Base-by-base conservation (phyloP, 768 basidiomycete genomes). In the Pleurotus citrinopileatus region DNA sequence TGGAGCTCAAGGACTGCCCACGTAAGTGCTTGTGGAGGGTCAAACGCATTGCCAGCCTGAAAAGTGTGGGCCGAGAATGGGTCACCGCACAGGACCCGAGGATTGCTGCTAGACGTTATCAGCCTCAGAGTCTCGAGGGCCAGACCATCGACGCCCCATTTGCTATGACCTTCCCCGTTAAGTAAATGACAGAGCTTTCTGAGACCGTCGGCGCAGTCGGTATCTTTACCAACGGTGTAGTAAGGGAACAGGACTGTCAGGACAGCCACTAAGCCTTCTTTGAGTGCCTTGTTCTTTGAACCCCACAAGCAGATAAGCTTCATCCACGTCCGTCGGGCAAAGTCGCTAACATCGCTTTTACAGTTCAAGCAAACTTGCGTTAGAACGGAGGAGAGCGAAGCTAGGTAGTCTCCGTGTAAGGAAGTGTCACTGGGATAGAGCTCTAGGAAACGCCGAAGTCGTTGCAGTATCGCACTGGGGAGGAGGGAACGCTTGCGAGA, bases 1-100 rank as follows among this genome's bases (percentile, higher is more conserved):
- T 90, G 88, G 19, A 95, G 70, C 65, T 93, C 86, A 4, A 94
- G 70, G 4, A 87, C 73, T 4, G 83, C 79, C 94, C 94, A 97
- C 0, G 85, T 76, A 27, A 90, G 67, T 0, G 89, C 90, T 65
- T 93, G 87, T 17, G 65, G 73, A 0, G 75, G 57, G 55, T 83
- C 82, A 61, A 98, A 92, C 59, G 82, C 79, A 73, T 77, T 81
- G 4, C 91, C 92, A 37, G 86, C 78, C 51, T 84, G 74, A 65
- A 92, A 91, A 1, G 89, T 89, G 22, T 66, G 71, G 0, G 84
- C 79, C 22, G 77, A 66, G 58, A 92, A 94, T 2, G 85, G 73
- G 12, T 59, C 36, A 37, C 37, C 54, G 27, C 13, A n/a, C 29
- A 32, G 13, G 10, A 32, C 5, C 5, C 44, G n/a, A n/a, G 20